Percentiles rank a stretch among this genome's conserved stretches.
phyloP scores from a whole-genome alignment of 768 basidiomycete genomes.

The Phaffia tasmanica region DNA sequence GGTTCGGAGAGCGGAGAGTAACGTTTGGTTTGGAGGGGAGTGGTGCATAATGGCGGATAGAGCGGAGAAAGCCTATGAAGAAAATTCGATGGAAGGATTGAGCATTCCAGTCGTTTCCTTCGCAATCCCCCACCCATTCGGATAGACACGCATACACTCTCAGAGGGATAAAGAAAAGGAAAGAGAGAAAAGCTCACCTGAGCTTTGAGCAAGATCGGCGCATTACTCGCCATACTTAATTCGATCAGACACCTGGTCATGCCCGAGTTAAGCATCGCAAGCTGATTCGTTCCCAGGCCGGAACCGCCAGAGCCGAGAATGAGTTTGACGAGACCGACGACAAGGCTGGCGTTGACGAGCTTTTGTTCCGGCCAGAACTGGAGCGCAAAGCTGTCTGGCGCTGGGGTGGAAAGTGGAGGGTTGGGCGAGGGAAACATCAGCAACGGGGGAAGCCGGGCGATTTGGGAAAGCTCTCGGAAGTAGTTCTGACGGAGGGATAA shows the following conservation, averaged over 20 bases:
- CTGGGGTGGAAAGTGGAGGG: constrained; percentile 43
- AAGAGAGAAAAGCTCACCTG: constrained; percentile 50
- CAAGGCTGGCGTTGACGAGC: constrained; percentile 61
- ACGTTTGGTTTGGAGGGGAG: constrained; percentile 58
- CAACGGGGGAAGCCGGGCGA: constrained; percentile 53
- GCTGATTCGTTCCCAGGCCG: constrained; percentile 26
- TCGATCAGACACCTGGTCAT: constrained; percentile 69
- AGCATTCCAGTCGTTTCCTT: no score
- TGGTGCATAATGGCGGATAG: constrained; percentile 54
- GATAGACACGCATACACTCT: no score
- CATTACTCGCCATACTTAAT: constrained; percentile 83
- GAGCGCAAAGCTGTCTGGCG: constrained; percentile 66
- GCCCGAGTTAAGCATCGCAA: constrained; percentile 40
- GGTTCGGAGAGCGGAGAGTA: constrained; percentile 63
- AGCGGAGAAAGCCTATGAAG: constrained; percentile 44
- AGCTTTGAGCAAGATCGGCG: constrained; percentile 73
- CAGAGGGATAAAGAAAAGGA: constrained; percentile 50
- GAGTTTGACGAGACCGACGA: constrained; percentile 74
- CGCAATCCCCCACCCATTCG: no score
- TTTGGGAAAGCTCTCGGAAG: constrained; percentile 71
- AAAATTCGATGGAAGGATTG: not conserved
- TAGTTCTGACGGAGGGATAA: constrained; percentile 56
- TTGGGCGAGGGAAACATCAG: constrained; percentile 60
- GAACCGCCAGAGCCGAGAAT: constrained; percentile 45
- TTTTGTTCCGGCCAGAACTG: constrained; percentile 97